Percentiles rank a stretch among this genome's conserved stretches.
These are phyloP conservation scores for Lyophyllum shimeji DNA, from an alignment of 768 basidiomycete species.

Conservation along the genomic window DNA sequence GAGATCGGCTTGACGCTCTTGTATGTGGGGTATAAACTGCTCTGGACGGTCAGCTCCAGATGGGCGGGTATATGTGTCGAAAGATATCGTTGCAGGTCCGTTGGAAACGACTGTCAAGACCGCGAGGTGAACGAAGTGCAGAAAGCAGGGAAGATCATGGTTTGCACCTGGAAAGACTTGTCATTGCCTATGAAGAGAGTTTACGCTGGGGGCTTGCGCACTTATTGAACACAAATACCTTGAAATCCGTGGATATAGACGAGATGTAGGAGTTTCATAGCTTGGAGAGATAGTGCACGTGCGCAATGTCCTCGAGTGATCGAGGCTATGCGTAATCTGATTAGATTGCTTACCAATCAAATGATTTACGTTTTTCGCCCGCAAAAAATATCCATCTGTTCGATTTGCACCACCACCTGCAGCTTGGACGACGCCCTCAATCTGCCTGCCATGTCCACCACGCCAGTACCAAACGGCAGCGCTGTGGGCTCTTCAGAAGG, in stretches of 20 bases:
- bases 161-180: slow-evolving; percentile 53
- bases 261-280: slow-evolving; percentile 39
- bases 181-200: slow-evolving; percentile 43
- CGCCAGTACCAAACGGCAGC: slow-evolving; percentile 47
- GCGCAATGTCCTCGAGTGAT: too few species aligned
- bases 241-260: slow-evolving; percentile 60
- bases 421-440: background rate
- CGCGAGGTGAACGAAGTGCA: background rate
- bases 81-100: slow-evolving; percentile 48
- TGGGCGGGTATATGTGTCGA: slow-evolving; percentile 31
- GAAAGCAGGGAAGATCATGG: background rate
- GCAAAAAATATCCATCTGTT: background rate
- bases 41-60: slow-evolving; percentile 38
- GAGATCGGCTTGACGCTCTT: slow-evolving; percentile 56
- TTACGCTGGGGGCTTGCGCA: slow-evolving; percentile 1
- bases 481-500: slow-evolving; percentile 38
- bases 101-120: slow-evolving; percentile 47
- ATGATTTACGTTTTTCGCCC: too few species aligned
- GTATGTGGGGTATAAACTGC: slow-evolving; percentile 59
- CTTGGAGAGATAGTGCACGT: background rate
- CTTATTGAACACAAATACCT: slow-evolving; percentile 30
- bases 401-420: background rate
- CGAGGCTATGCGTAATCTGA: too few species aligned
- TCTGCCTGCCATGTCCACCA: slow-evolving; percentile 8
- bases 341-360: too few species aligned